A percentile compares a stretch with the other conserved stretches of the same genome.
phyloP scores from a whole-genome alignment of 2,329 filamentous ascomycete species.

The Cyphellophora europaea region DNA sequence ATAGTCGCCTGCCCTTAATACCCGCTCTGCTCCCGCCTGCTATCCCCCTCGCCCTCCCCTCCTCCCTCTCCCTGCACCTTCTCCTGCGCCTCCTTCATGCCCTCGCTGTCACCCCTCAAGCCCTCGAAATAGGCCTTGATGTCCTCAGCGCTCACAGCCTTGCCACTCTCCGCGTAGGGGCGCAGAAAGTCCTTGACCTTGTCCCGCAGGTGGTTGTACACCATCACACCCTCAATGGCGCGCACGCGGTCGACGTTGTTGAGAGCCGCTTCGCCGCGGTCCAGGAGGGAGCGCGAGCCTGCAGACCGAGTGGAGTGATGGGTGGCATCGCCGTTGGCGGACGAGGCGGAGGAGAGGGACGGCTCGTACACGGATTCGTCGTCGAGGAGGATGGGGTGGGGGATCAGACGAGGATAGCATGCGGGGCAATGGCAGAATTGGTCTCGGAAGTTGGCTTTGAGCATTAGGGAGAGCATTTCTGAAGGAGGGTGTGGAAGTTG shows the following conservation, averaged over 20 bases:
- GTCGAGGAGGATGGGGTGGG: slow-evolving; percentile 74
- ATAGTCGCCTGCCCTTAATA: no score
- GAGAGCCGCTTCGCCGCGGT: slow-evolving; percentile 85
- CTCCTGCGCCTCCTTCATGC: slow-evolving; percentile 52
- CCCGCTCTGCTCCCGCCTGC: slow-evolving; percentile 9
- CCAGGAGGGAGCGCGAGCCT: slow-evolving; percentile 76
- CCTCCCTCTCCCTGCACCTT: slow-evolving; percentile 5
- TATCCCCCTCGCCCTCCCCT: slow-evolving; percentile 1
- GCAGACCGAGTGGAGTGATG: slow-evolving; percentile 33
- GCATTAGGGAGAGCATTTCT: slow-evolving; percentile 69
- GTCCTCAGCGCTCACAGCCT: slow-evolving; percentile 84
- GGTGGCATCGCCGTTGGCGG: slow-evolving; percentile 37
- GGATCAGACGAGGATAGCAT: slow-evolving; percentile 67
- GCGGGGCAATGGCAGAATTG: slow-evolving; percentile 70
- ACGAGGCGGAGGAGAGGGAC: slow-evolving; percentile 58
- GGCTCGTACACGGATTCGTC: slow-evolving; percentile 94
- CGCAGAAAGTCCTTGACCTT: slow-evolving; percentile 91
- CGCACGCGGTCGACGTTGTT: slow-evolving; percentile 85
- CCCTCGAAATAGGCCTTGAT: slow-evolving; percentile 96
- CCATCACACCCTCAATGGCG: slow-evolving; percentile 95
- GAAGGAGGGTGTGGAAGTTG: slow-evolving; percentile 46
- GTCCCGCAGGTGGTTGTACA: slow-evolving; percentile 92
- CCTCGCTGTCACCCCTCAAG: slow-evolving; percentile 75
- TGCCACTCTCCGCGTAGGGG: slow-evolving; percentile 84
- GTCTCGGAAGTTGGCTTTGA: slow-evolving; percentile 68